Evolutionary conservation across 2,329 filamentous ascomycete genomes (phyloP).

Genomic region (Sporothrix mexicana): DNA sequence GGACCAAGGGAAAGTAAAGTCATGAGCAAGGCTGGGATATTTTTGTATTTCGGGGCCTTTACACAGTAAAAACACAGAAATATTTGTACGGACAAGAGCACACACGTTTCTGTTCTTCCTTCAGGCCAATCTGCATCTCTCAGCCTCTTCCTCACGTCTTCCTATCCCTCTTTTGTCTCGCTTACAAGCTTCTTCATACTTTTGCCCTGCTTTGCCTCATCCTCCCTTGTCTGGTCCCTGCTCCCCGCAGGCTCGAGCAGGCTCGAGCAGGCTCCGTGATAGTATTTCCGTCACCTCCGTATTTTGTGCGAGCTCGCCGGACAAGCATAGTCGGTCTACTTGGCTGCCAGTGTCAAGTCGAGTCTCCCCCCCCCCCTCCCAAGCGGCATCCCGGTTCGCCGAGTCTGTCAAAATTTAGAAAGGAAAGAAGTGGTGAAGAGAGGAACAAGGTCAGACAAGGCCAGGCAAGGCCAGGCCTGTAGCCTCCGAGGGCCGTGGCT

Average conservation of each 20-base stretch:
- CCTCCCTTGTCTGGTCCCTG: slow-evolving; percentile 11
- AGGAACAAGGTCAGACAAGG: slow-evolving; percentile 5
- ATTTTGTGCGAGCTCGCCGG: slow-evolving; percentile 1
- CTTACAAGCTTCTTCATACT: background rate
- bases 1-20: background rate
- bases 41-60: background rate
- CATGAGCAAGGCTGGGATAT: background rate
- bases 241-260: slow-evolving; percentile 12
- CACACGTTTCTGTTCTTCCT: background rate
- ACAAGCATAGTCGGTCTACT: background rate
- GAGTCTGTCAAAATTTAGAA: background rate
- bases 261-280: slow-evolving; percentile 2
- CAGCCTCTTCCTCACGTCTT: background rate
- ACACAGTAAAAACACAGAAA: background rate
- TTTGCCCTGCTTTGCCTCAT: background rate
- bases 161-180: background rate
- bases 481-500: background rate
- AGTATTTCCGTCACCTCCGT: background rate
- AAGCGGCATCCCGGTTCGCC: background rate
- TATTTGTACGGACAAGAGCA: background rate
- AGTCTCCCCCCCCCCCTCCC: background rate
- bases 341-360: background rate
- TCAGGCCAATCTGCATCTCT: no score
- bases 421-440: background rate
- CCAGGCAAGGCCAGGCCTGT: background rate